Evolutionary conservation across 2,329 filamentous ascomycete species (phyloP).

Genomic region (Claviceps pusilla): DNA sequence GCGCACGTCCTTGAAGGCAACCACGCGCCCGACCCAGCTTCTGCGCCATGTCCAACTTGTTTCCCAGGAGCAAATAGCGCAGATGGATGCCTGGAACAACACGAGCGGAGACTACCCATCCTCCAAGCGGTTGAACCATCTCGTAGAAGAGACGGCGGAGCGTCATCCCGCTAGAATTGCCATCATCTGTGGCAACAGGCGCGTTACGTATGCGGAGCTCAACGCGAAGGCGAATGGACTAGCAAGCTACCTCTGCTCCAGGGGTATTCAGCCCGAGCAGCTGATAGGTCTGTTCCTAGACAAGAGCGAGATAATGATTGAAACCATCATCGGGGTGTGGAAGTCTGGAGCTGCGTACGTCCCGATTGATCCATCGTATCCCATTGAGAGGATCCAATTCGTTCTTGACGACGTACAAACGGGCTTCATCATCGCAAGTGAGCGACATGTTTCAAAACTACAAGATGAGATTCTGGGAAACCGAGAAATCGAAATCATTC

Average conservation of each 20-base stretch:
- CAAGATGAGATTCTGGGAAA: neutral
- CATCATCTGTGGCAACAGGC: neutral
- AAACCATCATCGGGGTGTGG: slow-evolving; percentile 1
- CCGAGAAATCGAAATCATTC: neutral
- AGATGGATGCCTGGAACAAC: slow-evolving; percentile 2
- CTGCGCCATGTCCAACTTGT: neutral
- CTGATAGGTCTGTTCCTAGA: neutral
- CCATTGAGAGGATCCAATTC: slow-evolving; percentile 2
- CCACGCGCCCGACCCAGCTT: neutral
- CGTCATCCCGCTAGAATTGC: neutral
- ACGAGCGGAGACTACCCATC: neutral
- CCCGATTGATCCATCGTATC: slow-evolving; percentile 5
- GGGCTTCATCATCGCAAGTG: neutral
- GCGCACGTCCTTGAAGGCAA: neutral
- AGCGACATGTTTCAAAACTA: neutral
- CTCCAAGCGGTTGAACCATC: neutral
- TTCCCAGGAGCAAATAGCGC: neutral
- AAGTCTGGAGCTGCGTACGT: slow-evolving; percentile 4
- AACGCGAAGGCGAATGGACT: neutral
- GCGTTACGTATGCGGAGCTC: neutral
- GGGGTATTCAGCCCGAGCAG: neutral
- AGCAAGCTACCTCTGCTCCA: neutral
- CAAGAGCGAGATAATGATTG: slow-evolving; percentile 2
- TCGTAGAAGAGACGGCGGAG: neutral
- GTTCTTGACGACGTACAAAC: slow-evolving; percentile 1